A percentile compares a stretch with the other conserved stretches of the same genome.
Evolutionary conservation across 352 stramenopile species (phyloP).

Genomic region (Pythium pyrilobum): DNA sequence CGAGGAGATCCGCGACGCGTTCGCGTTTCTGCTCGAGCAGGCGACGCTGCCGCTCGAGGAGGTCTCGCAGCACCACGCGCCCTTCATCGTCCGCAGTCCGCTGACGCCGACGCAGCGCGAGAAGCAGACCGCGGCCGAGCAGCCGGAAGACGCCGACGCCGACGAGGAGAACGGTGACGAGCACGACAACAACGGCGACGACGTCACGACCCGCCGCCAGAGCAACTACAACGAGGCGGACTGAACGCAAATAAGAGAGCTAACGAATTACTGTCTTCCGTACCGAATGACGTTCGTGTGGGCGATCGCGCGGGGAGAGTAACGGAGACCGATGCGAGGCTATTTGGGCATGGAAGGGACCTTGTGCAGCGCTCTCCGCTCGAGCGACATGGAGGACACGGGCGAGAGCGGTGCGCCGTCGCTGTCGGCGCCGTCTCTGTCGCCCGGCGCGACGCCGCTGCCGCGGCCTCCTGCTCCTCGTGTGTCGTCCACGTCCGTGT

Average conservation of each 20-base stretch:
- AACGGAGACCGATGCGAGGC: no score
- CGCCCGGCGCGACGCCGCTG: background rate
- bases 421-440: slow-evolving; percentile 8
- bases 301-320: no score
- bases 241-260: no score
- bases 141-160: background rate
- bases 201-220: background rate
- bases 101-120: background rate
- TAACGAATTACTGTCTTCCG: no score
- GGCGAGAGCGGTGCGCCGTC: slow-evolving; percentile 4
- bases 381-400: slow-evolving; percentile 1
- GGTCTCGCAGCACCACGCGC: slow-evolving; percentile 1
- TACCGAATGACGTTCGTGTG: no score
- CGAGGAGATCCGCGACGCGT: slow-evolving; percentile 59
- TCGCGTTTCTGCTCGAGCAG: slow-evolving; percentile 65
- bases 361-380: slow-evolving; percentile 10
- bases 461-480: background rate
- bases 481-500: background rate
- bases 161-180: background rate
- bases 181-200: background rate
- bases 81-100: slow-evolving; percentile 12
- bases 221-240: background rate
- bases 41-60: slow-evolving; percentile 43
- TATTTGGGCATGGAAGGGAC: background rate
- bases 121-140: background rate